Evolutionary conservation across 345 rosid species (phyloP).

Genomic region (Gossypium anomalum): DNA sequence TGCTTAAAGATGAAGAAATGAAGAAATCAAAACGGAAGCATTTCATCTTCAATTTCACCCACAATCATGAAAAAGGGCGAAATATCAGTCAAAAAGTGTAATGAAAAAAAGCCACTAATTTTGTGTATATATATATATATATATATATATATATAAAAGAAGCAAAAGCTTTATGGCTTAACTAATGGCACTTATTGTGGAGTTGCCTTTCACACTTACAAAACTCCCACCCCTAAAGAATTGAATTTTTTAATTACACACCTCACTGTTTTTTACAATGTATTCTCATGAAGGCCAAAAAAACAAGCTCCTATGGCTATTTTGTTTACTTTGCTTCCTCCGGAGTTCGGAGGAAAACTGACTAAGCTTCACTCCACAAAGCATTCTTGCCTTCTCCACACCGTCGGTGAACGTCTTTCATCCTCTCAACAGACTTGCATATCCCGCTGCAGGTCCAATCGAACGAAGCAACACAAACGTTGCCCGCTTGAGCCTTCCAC

Average conservation of each 20-base stretch:
- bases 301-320: not conserved
- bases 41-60: not conserved
- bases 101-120: not conserved
- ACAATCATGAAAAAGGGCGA: not conserved
- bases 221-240: not conserved
- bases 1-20: constrained; percentile 1
- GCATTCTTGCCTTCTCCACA: constrained; percentile 88
- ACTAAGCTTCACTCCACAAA: constrained; percentile 53
- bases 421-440: constrained; percentile 80
- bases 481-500: constrained; percentile 97
- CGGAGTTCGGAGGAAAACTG: constrained; percentile 29
- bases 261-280: not conserved
- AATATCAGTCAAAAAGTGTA: not conserved
- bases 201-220: constrained; percentile 10
- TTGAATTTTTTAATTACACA: constrained; percentile 8
- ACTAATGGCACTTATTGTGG: constrained; percentile 11
- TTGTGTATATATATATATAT: not conserved
- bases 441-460: constrained; percentile 92
- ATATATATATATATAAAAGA: not conserved
- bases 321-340: constrained; percentile 22
- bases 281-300: not conserved
- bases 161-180: not conserved
- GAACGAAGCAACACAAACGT: constrained; percentile 79
- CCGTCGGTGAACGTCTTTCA: constrained; percentile 79
- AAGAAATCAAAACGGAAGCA: not conserved